Evolutionary conservation across 176 grass and related monocot species (phyloP).

Genomic region (Calamus simplicifolius): DNA sequence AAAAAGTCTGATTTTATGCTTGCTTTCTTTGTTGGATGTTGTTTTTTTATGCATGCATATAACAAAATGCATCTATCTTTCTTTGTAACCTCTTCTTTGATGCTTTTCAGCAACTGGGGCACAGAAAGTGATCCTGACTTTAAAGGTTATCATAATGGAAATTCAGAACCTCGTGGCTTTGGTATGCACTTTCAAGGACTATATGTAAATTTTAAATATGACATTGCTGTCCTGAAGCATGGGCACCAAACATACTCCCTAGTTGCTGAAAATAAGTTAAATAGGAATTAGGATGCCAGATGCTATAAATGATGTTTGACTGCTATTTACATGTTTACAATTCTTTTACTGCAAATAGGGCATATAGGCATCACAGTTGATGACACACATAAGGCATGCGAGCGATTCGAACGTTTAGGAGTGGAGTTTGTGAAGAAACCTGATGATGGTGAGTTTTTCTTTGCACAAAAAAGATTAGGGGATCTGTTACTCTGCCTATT

Average conservation of each 20-base stretch:
- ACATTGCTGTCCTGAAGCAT: too few relatives aligned
- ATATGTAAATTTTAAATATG: background rate
- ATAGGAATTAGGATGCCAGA: background rate
- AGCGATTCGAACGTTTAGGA: too few relatives aligned
- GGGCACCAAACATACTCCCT: background rate
- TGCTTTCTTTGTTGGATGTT: background rate
- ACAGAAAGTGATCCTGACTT: slow-evolving; percentile 94
- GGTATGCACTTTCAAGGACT: slow-evolving; percentile 33
- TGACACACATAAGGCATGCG: too few relatives aligned
- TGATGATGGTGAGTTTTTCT: too few relatives aligned
- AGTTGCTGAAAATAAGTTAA: slow-evolving; percentile 3
- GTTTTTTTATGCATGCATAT: too few relatives aligned
- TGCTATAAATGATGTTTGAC: background rate
- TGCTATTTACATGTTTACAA: background rate
- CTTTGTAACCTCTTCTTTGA: background rate
- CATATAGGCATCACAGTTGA: slow-evolving; percentile 45
- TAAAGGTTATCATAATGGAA: slow-evolving; percentile 95
- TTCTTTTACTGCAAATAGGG: slow-evolving; percentile 22
- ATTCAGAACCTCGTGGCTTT: slow-evolving; percentile 96
- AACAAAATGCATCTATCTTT: background rate
- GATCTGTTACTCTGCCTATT: too few relatives aligned
- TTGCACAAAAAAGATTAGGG: too few relatives aligned
- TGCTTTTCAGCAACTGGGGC: slow-evolving; percentile 71
- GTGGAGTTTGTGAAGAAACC: too few relatives aligned
- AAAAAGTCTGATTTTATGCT: slow-evolving; percentile 1